Base-by-base conservation (phyloP, 108 stramenopile species). In the Fragilaria crotonensis region DNA sequence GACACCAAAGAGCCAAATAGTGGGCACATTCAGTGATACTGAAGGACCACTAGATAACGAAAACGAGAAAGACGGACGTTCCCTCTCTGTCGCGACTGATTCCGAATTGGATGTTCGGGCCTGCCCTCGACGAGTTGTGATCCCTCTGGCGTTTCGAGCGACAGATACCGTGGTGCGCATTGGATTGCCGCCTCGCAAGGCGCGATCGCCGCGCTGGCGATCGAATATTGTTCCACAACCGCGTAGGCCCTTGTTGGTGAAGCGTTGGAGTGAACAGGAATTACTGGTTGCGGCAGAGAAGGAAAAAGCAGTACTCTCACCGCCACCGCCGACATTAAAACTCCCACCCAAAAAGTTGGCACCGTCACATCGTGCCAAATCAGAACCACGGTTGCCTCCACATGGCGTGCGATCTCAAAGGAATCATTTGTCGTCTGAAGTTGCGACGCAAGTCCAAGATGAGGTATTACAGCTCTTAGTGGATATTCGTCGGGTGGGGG, bases 401-500 rank as follows among this genome's bases (percentile, higher is more conserved):
- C 7, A 41, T 14, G 36, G 36, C 7, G 7, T 41, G 11, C 7
- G 14, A 41, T 41, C 36, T 7, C 36, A 7, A 14, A 11, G 11
- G 36, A 41, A 41, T 7, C 7, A 11, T 14, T 41, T 41, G 36
- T 41, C 36, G 7, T 41, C 14, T 7, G 36, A 14, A 41, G 36
- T 41, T 14, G 58, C 9, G n/a, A 11, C 36, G 14, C 36, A 41
- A 41, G 36, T 83, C 20, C 74, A 85, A 46, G 73, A 76, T 49
- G 84, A 85, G 52, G 62, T 78, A 17, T 51, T 48, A n/a, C 73
- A 79, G 52, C 60, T 85, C 0, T 48, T 85, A 48, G 25, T 71
- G 9, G 84, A 85, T 28, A 85, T 85, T 57, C 64, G 61, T 20
- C 56, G 84, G 19, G 66, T 84, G 41, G 77, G 78, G 4, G 53